These are phyloP conservation scores for Holtermannia corniformis DNA, from an alignment of 768 basidiomycete genomes.

Conservation along the genomic window DNA sequence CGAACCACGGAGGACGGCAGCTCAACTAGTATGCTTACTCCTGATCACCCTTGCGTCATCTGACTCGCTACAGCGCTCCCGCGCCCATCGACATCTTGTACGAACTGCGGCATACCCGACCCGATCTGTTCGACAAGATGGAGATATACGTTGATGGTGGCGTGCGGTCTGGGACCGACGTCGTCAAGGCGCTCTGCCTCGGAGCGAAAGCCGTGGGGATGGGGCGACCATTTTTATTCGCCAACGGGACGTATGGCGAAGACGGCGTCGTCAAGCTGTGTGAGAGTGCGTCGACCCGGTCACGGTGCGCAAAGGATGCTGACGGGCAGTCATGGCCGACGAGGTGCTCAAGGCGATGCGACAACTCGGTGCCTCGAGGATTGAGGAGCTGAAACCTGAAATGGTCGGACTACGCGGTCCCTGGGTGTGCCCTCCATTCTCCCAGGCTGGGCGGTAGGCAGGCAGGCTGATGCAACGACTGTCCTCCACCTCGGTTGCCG, in stretches of 20 bases:
- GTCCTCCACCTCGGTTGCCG: not conserved
- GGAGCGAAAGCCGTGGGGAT: constrained; percentile 44
- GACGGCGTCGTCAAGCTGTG: constrained; percentile 38
- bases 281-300: constrained; percentile 30
- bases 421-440: constrained; percentile 19
- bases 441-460: too few relatives aligned
- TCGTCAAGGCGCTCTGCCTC: constrained; percentile 80
- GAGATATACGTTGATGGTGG: constrained; percentile 82
- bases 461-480: too few relatives aligned
- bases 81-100: constrained; percentile 55
- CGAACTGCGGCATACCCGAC: constrained; percentile 60
- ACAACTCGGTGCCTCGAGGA: constrained; percentile 24
- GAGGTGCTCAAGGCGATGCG: constrained; percentile 39
- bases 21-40: constrained; percentile 40
- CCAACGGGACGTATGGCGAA: constrained; percentile 43
- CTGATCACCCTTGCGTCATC: not conserved
- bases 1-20: constrained; percentile 74
- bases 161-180: constrained; percentile 70
- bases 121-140: constrained; percentile 49
- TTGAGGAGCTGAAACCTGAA: constrained; percentile 37
- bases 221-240: constrained; percentile 44
- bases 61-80: constrained; percentile 18
- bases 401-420: constrained; percentile 37
- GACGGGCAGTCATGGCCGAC: constrained; percentile 27
- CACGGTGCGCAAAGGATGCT: not conserved